Conservation (phyloP, 2,329 filamentous ascomycete species). For the Fusarium stilboides region DNA sequence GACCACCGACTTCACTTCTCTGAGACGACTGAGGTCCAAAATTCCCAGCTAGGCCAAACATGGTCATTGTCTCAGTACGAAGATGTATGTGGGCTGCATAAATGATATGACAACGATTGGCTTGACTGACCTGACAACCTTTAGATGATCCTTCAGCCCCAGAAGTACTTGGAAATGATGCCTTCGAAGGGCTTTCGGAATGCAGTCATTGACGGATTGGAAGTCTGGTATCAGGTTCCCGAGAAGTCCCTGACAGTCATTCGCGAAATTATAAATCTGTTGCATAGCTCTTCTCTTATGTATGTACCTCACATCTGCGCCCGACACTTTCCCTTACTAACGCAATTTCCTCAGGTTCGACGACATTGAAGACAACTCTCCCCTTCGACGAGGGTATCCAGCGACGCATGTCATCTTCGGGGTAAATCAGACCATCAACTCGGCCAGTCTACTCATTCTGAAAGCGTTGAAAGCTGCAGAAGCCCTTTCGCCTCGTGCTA, state of each 20-base stretch:
- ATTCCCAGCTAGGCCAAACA: not conserved
- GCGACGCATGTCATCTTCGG: not conserved
- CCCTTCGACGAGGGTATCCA: not conserved
- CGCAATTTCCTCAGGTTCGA: not conserved
- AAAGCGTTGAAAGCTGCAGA: not conserved
- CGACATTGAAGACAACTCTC: not conserved
- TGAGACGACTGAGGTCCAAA: not conserved
- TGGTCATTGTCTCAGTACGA: not conserved
- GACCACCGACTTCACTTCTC: not conserved
- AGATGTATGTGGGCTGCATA: not conserved
- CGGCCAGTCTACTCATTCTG: not conserved
- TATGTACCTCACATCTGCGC: not conserved
- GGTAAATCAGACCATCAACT: slow-evolving; percentile 1
- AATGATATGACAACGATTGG: no score
- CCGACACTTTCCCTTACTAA: not conserved
- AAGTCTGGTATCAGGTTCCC: slow-evolving; percentile 4
- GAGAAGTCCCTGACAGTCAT: not conserved
- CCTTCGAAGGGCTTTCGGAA: not conserved
- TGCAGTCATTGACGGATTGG: not conserved
- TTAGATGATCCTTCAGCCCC: not conserved
- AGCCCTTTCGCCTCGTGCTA: not conserved
- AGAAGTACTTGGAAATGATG: slow-evolving; percentile 6
- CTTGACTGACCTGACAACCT: not conserved
- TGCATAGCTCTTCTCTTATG: not conserved
- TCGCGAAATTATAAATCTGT: not conserved